A percentile compares a stretch with the other conserved stretches of the same genome.
Conservation (phyloP, 208 protist species). For the Leishmania turanica region DNA sequence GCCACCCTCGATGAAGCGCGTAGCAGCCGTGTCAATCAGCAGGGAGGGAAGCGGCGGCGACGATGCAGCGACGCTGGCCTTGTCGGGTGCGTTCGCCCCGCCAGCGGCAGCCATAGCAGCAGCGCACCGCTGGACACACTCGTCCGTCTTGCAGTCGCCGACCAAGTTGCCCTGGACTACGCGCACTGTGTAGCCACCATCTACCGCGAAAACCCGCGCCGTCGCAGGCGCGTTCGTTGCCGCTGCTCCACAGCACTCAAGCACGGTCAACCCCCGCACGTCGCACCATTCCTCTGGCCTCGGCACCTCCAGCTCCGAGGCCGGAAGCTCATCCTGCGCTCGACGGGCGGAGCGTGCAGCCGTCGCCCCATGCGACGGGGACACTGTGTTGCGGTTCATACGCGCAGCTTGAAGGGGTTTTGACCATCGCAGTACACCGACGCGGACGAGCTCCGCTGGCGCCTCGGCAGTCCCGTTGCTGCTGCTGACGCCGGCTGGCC, state of each 20-base stretch:
- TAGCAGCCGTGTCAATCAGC: slow-evolving; percentile 25
- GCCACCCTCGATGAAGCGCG: slow-evolving; percentile 30
- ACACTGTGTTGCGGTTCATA: no score
- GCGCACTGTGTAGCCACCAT: slow-evolving; percentile 25
- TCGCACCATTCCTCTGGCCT: no score
- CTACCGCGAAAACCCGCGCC: slow-evolving; percentile 24
- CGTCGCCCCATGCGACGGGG: no score
- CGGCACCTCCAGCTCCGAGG: no score
- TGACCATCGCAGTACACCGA: slow-evolving; percentile 1
- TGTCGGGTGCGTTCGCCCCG: not conserved
- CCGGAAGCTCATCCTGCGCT: no score
- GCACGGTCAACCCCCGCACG: no score
- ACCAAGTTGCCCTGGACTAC: slow-evolving; percentile 28
- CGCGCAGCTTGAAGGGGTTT: not conserved
- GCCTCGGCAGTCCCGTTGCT: not conserved
- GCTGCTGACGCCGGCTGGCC: not conserved
- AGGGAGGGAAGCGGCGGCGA: slow-evolving; percentile 25
- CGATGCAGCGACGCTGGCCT: not conserved
- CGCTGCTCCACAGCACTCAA: no score
- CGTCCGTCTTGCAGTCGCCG: slow-evolving; percentile 43
- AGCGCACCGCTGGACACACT: slow-evolving; percentile 36
- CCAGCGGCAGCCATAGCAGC: not conserved
- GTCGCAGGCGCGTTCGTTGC: no score
- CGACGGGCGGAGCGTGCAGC: no score
- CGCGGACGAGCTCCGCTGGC: not conserved